phyloP scores from a whole-genome alignment of 345 rosid species.

The Aegle marmelos region DNA sequence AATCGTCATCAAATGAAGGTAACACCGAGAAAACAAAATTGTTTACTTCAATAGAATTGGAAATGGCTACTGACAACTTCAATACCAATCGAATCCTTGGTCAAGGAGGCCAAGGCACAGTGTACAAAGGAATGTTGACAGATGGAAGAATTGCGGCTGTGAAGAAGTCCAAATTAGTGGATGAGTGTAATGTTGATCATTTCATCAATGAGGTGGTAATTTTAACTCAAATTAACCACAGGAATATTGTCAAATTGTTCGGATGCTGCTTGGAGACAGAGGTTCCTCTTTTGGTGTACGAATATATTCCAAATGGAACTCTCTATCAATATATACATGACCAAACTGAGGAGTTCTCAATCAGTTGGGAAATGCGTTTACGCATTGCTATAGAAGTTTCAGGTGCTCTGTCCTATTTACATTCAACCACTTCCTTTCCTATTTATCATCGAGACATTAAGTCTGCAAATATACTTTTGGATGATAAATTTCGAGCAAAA shows the following conservation, averaged over 20 bases:
- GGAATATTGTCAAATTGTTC: neutral
- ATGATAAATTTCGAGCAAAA: neutral
- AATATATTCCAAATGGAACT: neutral
- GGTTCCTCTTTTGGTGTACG: neutral
- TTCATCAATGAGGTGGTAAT: neutral
- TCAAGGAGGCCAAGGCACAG: conserved; percentile 3
- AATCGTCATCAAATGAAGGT: neutral
- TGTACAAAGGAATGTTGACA: neutral
- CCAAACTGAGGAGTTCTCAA: neutral
- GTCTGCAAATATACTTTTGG: neutral
- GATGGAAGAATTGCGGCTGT: neutral
- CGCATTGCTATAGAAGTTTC: conserved; percentile 1
- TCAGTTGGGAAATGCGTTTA: conserved; percentile 18
- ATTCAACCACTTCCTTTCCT: conserved; percentile 12
- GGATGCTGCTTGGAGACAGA: neutral
- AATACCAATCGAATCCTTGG: neutral
- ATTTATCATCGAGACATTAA: conserved; percentile 9
- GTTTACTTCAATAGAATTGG: neutral
- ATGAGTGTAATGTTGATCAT: neutral
- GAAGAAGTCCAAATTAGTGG: neutral
- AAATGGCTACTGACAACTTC: neutral
- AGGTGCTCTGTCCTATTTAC: conserved; percentile 13
- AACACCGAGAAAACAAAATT: neutral
- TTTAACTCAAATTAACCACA: neutral
- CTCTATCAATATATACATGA: neutral